Evolutionary conservation across 257 asterid species (phyloP).

Genomic region (Solanum neorickii): DNA sequence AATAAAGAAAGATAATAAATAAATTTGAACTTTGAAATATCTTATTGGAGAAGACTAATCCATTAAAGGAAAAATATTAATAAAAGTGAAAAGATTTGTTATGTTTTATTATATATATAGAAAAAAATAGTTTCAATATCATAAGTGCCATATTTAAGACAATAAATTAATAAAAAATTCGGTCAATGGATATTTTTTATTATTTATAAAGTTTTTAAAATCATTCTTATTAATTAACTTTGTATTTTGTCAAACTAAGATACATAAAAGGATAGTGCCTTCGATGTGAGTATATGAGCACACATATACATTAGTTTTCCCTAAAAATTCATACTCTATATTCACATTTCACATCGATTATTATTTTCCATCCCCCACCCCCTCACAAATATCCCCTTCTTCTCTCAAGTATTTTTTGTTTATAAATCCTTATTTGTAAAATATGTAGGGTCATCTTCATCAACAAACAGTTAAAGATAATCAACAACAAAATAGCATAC

Average conservation of each 20-base stretch:
- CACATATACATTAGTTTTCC: too few species aligned
- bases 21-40: not conserved
- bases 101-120: not conserved
- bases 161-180: not conserved
- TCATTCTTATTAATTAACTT: not conserved
- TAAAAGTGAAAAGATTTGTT: not conserved
- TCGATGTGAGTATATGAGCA: too few species aligned
- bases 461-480: not conserved
- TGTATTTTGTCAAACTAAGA: too few species aligned
- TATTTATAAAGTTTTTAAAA: not conserved
- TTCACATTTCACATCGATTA: too few species aligned
- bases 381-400: too few species aligned
- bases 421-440: too few species aligned
- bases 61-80: not conserved
- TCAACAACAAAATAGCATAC: not conserved
- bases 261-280: too few species aligned
- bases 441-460: too few species aligned
- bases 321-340: too few species aligned
- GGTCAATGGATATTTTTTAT: not conserved
- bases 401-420: too few species aligned
- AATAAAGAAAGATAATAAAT: not conserved
- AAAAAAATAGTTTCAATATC: not conserved
- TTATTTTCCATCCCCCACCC: too few species aligned
- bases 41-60: not conserved
- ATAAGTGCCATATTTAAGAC: not conserved